Conservation (phyloP, 1,139 yeast species). For the Arxiozyma slooffiae region DNA sequence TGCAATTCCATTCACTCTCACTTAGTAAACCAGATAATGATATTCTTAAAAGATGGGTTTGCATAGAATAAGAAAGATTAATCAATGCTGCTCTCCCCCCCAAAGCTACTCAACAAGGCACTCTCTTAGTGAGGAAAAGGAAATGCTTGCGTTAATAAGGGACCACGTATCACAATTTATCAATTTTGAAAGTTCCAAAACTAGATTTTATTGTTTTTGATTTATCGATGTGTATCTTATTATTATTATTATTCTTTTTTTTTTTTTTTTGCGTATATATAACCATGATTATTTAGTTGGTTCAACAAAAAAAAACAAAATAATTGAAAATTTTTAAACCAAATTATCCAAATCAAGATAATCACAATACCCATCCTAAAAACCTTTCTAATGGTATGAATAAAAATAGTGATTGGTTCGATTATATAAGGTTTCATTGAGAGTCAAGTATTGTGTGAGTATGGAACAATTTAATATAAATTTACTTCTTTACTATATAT, state of each 20-base stretch:
- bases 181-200: slow-evolving; percentile 92
- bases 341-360: slow-evolving; percentile 58
- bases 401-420: background rate
- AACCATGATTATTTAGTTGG: slow-evolving; percentile 61
- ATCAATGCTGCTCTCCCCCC: slow-evolving; percentile 75
- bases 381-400: background rate
- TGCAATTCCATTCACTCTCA: slow-evolving; percentile 55
- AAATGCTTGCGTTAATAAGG: slow-evolving; percentile 36
- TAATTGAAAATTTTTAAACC: slow-evolving; percentile 56
- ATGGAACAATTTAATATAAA: too few species aligned
- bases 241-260: too few species aligned
- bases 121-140: slow-evolving; percentile 46
- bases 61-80: slow-evolving; percentile 60
- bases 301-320: slow-evolving; percentile 37
- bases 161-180: slow-evolving; percentile 76
- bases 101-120: slow-evolving; percentile 93
- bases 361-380: slow-evolving; percentile 3
- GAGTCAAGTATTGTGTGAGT: too few species aligned
- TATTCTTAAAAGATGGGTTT: slow-evolving; percentile 41
- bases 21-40: slow-evolving; percentile 25
- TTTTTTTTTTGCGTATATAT: slow-evolving; percentile 99
- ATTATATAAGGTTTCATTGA: too few species aligned
- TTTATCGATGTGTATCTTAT: too few species aligned
- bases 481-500: background rate
- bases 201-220: slow-evolving; percentile 82